Conservation (phyloP, 257 asterid genomes). For the Rehmannia glutinosa region DNA sequence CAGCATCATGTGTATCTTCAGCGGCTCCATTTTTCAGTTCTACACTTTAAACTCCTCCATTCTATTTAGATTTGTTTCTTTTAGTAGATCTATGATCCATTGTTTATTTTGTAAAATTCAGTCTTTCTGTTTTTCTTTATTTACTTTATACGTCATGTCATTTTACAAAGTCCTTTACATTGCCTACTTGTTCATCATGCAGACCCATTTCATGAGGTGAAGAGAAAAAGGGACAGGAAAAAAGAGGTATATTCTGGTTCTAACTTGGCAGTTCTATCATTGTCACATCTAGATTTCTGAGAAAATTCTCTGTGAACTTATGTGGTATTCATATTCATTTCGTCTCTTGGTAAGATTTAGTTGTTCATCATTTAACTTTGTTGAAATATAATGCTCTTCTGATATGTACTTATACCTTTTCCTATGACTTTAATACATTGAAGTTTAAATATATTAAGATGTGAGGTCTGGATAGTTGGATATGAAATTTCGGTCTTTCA, state of each 20-base stretch:
- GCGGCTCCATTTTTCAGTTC: not conserved
- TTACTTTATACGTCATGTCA: not conserved
- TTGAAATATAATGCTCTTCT: not conserved
- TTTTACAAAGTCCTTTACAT: not conserved
- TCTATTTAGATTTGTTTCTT: not conserved
- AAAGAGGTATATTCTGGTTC: slow-evolving; percentile 56
- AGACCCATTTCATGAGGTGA: slow-evolving; percentile 98
- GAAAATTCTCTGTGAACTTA: not conserved
- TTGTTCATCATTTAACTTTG: not conserved
- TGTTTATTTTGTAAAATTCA: not conserved
- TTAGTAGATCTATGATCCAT: not conserved
- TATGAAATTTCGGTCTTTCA: not conserved
- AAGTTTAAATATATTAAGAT: not conserved
- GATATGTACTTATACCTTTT: not conserved
- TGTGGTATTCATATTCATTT: not conserved
- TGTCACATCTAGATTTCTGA: not conserved
- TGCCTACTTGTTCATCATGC: slow-evolving; percentile 21
- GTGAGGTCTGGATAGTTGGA: not conserved
- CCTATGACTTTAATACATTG: not conserved
- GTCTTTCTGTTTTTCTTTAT: not conserved
- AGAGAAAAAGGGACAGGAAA: slow-evolving; percentile 75
- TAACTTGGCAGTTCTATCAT: not conserved
- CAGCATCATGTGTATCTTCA: not conserved
- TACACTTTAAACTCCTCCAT: not conserved
- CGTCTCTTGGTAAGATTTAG: not conserved